phyloP scores from a whole-genome alignment of 2,329 filamentous ascomycete species.

The Alternaria burnsii region DNA sequence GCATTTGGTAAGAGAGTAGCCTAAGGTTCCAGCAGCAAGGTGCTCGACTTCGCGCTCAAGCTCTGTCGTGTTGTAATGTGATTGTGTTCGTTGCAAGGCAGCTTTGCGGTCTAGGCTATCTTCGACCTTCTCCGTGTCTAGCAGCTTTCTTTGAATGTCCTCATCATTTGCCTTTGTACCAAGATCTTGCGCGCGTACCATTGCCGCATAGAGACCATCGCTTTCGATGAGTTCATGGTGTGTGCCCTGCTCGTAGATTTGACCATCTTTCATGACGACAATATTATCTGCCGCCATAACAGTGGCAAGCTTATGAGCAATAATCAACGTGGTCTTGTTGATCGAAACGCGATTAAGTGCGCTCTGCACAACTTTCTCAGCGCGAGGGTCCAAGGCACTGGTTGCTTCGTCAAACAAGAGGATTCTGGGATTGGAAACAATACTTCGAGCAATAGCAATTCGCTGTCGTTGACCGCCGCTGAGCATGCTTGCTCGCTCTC shows the following conservation, averaged over 20 bases:
- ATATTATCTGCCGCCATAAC: constrained; percentile 65
- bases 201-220: constrained; percentile 15
- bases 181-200: constrained; percentile 22
- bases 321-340: constrained; percentile 89
- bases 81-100: constrained; percentile 12
- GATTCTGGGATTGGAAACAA: constrained; percentile 89
- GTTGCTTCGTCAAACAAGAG: constrained; percentile 94
- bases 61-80: constrained; percentile 8
- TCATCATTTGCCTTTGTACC: constrained; percentile 30
- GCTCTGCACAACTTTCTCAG: constrained; percentile 90
- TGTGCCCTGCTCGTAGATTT: constrained; percentile 72
- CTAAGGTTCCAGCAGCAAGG: constrained; percentile 16
- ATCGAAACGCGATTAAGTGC: constrained; percentile 84
- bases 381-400: constrained; percentile 89
- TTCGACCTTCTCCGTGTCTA: constrained; percentile 3
- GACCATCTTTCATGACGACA: constrained; percentile 74
- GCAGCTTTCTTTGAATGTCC: constrained; percentile 1
- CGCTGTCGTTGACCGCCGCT: constrained; percentile 91
- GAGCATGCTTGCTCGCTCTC: constrained; percentile 3
- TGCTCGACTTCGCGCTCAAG: constrained; percentile 14
- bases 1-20: constrained; percentile 18
- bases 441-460: constrained; percentile 89
- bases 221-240: constrained; percentile 48
- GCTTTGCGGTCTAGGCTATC: constrained; percentile 9
- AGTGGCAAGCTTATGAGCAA: constrained; percentile 91